These are phyloP conservation scores for Warburgia ugandensis DNA, from an alignment of 164 flowering plant genomes.

Conservation along the genomic window DNA sequence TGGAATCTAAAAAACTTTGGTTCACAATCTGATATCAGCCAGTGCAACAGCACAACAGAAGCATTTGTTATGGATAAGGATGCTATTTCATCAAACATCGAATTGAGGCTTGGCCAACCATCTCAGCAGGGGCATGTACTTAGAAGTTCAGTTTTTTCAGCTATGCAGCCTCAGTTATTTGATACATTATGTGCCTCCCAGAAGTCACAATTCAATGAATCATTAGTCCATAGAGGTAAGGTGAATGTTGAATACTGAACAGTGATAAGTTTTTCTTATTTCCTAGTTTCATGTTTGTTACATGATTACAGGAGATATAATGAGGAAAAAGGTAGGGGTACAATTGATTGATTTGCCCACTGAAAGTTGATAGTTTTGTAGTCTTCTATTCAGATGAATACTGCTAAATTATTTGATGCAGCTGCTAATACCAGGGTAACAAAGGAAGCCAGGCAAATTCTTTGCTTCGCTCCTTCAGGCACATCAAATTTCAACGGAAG, in stretches of 20 bases:
- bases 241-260: constrained; percentile 4
- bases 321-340: no score
- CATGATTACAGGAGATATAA: no score
- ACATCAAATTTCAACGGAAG: constrained; percentile 9
- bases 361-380: background rate
- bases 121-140: constrained; percentile 29
- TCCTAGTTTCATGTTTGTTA: no score
- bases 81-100: constrained; percentile 41
- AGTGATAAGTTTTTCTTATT: no score
- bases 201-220: constrained; percentile 20
- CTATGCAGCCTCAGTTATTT: constrained; percentile 15
- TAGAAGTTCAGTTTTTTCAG: constrained; percentile 18
- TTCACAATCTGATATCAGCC: constrained; percentile 12
- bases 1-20: constrained; percentile 16
- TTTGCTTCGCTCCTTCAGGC: constrained; percentile 13
- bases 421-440: constrained; percentile 19
- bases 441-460: constrained; percentile 21
- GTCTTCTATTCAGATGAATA: background rate
- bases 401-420: constrained; percentile 20
- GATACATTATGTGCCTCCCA: constrained; percentile 13
- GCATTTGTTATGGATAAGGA: constrained; percentile 16
- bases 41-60: constrained; percentile 15
- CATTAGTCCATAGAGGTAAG: constrained; percentile 30
- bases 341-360: background rate
- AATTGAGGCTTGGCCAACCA: constrained; percentile 71